These are phyloP conservation scores for Erodium texanum DNA, from an alignment of 441 rosid species.

Conservation along the genomic window DNA sequence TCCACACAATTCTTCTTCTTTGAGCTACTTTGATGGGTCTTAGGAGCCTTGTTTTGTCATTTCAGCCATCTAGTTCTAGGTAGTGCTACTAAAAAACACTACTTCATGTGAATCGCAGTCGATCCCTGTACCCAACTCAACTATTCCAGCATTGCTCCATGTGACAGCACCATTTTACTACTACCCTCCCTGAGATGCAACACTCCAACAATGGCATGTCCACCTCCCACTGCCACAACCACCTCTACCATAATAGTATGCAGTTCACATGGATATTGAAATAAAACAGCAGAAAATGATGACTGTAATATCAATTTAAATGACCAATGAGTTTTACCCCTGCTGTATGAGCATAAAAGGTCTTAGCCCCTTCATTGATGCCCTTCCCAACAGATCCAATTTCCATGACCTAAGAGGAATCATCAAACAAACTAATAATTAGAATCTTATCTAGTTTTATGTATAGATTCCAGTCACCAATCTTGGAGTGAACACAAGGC, in stretches of 20 bases:
- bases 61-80: not conserved
- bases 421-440: conserved; percentile 22
- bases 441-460: not conserved
- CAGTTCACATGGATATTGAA: not conserved
- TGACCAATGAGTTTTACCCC: conserved; percentile 37
- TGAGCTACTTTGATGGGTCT: not conserved
- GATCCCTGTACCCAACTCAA: not conserved
- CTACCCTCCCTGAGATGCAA: not conserved
- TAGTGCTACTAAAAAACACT: not conserved
- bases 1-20: not conserved
- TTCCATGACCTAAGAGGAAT: conserved; percentile 62
- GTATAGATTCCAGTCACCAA: not conserved
- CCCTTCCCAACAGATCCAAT: conserved; percentile 90
- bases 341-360: conserved; percentile 65
- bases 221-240: not conserved
- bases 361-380: conserved; percentile 42
- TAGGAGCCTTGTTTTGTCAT: not conserved
- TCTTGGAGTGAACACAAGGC: not conserved
- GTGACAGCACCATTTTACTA: not conserved
- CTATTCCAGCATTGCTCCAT: too few species aligned
- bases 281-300: not conserved
- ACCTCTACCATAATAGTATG: too few species aligned
- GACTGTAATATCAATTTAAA: conserved; percentile 17
- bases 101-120: not conserved
- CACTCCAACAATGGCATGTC: not conserved